Base-by-base conservation (phyloP, 345 rosid species). In the Nasturtium officinale region DNA sequence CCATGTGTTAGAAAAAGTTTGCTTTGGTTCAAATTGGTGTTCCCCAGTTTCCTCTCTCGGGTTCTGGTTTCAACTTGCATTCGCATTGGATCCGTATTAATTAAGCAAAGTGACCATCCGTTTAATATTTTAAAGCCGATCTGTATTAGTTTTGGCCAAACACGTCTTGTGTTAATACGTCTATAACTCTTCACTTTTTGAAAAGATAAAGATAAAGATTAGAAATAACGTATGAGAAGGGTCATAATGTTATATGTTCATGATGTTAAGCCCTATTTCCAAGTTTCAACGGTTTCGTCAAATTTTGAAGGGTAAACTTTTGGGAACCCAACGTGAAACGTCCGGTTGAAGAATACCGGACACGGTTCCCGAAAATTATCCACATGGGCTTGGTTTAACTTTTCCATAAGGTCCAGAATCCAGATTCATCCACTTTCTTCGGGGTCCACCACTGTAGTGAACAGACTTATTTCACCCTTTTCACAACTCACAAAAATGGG, bases 321-420 rank as follows among this genome's bases (percentile, higher is more conserved):
- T 43, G 77, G 73, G 77, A 71, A 71, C 45, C 50, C 16, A 58
- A 58, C 32, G 62, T 64, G 43, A 21, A 72, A 65, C 80, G 68
- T 77, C 43, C 64, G 77, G 73, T 71, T 58, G 45, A 77, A 77
- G 80, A 59, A 30, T 65, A 77, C 73, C 80, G 77, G 45, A 65
- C 80, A 77, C 80, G 64, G 77, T 65, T 18, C 7, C 33, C 80
- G 1, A 72, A 66, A 77, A 20, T 38, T 59, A 23, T 72, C 50
- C 80, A 77, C 80, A 77, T 77, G 77, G 73, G 37, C 61, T 51
- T 33, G 64, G 73, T 59, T 72, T 42, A 21, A 12, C 3, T 71
- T 77, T 16, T 43, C 69, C 50, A 52, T 65, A 25, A 51, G 63
- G 80, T 65, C 69, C 32, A 77, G 56, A 77, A 77, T 65, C 69